Evolutionary conservation across 345 rosid genomes (phyloP).

Genomic region (Geranium brycei): DNA sequence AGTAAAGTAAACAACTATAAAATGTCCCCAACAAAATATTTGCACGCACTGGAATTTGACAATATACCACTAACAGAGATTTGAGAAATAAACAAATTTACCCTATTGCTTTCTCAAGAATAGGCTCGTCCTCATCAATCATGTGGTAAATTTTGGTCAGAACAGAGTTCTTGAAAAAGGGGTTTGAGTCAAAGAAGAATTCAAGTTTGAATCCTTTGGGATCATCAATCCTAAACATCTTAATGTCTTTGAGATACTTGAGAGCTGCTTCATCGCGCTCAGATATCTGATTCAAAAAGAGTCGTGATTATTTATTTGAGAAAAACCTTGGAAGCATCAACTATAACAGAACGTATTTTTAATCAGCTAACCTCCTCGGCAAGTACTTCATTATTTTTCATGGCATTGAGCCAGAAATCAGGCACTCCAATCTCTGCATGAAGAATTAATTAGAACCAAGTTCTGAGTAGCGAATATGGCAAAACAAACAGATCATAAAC

Average conservation of each 20-base stretch:
- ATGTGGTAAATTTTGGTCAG: conserved; percentile 89
- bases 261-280: conserved; percentile 96
- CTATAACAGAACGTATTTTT: background rate
- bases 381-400: conserved; percentile 89
- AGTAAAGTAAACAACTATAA: background rate
- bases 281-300: conserved; percentile 34
- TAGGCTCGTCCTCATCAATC: conserved; percentile 97
- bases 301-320: background rate
- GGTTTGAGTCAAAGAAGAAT: conserved; percentile 75
- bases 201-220: conserved; percentile 98
- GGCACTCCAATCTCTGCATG: conserved; percentile 87
- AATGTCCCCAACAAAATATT: background rate
- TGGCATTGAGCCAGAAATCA: conserved; percentile 79
- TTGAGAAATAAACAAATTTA: conserved; percentile 11
- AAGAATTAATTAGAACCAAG: background rate
- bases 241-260: conserved; percentile 69
- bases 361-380: conserved; percentile 57
- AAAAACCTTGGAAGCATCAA: background rate
- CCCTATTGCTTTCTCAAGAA: conserved; percentile 96
- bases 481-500: background rate
- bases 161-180: conserved; percentile 70
- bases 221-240: conserved; percentile 69
- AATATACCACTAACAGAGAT: background rate
- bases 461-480: background rate
- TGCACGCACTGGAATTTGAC: background rate